phyloP scores from a whole-genome alignment of 768 basidiomycete species.

The Lactifluus echinatus region DNA sequence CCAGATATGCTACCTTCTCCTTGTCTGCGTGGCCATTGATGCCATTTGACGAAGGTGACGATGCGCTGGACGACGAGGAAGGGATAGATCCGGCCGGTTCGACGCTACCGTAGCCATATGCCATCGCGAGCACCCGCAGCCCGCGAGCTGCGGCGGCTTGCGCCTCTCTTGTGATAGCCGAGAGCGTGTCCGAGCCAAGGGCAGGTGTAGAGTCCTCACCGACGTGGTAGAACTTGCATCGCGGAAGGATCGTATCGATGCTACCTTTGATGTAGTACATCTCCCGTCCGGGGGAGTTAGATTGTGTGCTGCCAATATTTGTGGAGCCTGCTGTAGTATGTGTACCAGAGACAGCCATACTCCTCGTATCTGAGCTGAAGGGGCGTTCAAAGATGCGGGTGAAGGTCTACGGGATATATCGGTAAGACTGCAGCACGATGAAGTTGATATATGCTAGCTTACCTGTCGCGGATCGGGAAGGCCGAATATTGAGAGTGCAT shows the following conservation, averaged over 20 bases:
- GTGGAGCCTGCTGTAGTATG: slow-evolving; percentile 35
- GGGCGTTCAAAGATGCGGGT: slow-evolving; percentile 70
- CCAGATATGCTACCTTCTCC: slow-evolving; percentile 39
- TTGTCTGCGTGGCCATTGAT: slow-evolving; percentile 29
- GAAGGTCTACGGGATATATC: slow-evolving; percentile 43
- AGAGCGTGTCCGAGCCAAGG: slow-evolving; percentile 60
- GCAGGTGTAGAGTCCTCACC: slow-evolving; percentile 81
- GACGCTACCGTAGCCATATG: slow-evolving; percentile 66
- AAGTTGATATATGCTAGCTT: slow-evolving; percentile 24
- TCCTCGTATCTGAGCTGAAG: slow-evolving; percentile 92
- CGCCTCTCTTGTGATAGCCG: slow-evolving; percentile 63
- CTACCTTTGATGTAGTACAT: slow-evolving; percentile 90
- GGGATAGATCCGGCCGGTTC: slow-evolving; percentile 27
- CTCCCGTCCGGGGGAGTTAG: slow-evolving; percentile 41
- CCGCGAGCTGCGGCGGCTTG: slow-evolving; percentile 64
- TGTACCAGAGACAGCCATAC: slow-evolving; percentile 81
- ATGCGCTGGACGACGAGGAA: slow-evolving; percentile 20
- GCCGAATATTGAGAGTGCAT: slow-evolving; percentile 60
- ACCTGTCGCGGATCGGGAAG: slow-evolving; percentile 65
- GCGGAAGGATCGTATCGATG: slow-evolving; percentile 77
- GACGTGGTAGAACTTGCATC: slow-evolving; percentile 85
- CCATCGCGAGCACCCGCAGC: slow-evolving; percentile 86
- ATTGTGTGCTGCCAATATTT: slow-evolving; percentile 21
- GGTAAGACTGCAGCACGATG: not conserved
- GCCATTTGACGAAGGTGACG: slow-evolving; percentile 23